phyloP scores from a whole-genome alignment of 306 rosid genomes.

The Quercus alba region DNA sequence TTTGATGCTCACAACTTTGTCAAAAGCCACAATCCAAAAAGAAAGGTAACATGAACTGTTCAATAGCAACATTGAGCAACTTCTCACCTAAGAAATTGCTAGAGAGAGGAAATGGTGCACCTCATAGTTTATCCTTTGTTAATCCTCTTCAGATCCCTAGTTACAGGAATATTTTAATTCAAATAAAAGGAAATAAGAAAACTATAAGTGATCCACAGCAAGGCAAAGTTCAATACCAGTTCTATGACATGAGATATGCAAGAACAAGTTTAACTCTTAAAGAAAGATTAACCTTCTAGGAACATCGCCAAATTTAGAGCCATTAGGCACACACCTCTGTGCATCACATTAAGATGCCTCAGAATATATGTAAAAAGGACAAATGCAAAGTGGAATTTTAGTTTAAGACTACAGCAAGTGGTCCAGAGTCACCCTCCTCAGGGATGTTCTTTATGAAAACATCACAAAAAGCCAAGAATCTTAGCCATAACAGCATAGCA shows the following conservation, averaged over 20 bases:
- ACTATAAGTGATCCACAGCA: neutral
- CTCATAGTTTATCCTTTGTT: neutral
- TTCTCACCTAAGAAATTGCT: neutral
- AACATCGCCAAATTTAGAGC: neutral
- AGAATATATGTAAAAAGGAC: neutral
- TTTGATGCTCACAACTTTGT: neutral
- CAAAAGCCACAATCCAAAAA: constrained; percentile 8
- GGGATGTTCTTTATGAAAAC: constrained; percentile 6
- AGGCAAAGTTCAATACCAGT: neutral
- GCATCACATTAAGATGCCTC: too few species aligned
- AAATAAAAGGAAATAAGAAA: neutral
- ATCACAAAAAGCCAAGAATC: neutral
- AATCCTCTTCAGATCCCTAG: constrained; percentile 4
- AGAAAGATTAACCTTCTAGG: neutral
- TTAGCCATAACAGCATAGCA: constrained; percentile 6
- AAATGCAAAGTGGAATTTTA: constrained; percentile 7
- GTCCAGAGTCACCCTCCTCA: neutral
- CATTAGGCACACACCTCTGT: neutral
- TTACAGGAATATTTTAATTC: neutral
- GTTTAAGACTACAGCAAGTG: constrained; percentile 2
- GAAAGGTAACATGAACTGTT: constrained; percentile 10
- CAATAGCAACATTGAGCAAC: constrained; percentile 4
- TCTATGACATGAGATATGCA: neutral
- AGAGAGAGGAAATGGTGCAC: neutral
- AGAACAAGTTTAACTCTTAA: neutral